phyloP scores from a whole-genome alignment of 192 early-diverging fungal genomes.

The Phycomyces blakesleeanus region DNA sequence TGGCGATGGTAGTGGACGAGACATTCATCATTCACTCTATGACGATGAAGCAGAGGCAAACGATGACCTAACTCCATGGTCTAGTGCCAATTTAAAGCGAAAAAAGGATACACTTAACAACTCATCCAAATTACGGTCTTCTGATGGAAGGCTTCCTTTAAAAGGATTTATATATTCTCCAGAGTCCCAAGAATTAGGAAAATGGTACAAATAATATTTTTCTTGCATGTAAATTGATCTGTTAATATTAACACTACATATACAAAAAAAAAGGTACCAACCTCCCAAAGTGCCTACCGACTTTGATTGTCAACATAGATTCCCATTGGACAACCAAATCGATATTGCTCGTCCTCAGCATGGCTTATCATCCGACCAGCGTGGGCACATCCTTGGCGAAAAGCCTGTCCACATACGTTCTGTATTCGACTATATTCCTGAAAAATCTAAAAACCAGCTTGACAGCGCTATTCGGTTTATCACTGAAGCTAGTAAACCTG shows the following conservation, averaged over 20 bases:
- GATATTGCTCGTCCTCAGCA: conserved; percentile 2
- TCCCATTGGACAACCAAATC: not conserved
- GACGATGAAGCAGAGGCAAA: conserved; percentile 16
- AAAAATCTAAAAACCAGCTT: conserved; percentile 62
- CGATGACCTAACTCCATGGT: not conserved
- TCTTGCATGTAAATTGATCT: not conserved
- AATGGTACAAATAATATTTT: conserved; percentile 23
- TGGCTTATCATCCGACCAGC: conserved; percentile 40
- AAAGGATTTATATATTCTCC: conserved; percentile 17
- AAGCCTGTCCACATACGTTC: conserved; percentile 61
- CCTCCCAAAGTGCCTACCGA: conserved; percentile 25
- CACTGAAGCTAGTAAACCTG: conserved; percentile 14
- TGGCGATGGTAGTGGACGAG: conserved; percentile 9
- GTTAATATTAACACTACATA: not conserved
- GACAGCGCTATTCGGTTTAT: conserved; percentile 48
- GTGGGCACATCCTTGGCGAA: conserved; percentile 69
- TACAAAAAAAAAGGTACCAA: conserved; percentile 19
- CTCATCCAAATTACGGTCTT: conserved; percentile 9
- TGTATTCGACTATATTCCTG: conserved; percentile 68
- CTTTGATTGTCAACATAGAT: conserved; percentile 15
- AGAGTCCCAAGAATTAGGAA: conserved; percentile 15
- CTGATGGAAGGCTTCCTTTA: conserved; percentile 23
- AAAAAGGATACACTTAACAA: conserved; percentile 12
- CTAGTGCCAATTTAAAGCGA: not conserved
- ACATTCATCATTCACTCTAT: conserved; percentile 24